Percentiles rank a stretch among this genome's conserved stretches.
Conservation (phyloP, 2,329 filamentous ascomycete species). For the Colletotrichum sp. region DNA sequence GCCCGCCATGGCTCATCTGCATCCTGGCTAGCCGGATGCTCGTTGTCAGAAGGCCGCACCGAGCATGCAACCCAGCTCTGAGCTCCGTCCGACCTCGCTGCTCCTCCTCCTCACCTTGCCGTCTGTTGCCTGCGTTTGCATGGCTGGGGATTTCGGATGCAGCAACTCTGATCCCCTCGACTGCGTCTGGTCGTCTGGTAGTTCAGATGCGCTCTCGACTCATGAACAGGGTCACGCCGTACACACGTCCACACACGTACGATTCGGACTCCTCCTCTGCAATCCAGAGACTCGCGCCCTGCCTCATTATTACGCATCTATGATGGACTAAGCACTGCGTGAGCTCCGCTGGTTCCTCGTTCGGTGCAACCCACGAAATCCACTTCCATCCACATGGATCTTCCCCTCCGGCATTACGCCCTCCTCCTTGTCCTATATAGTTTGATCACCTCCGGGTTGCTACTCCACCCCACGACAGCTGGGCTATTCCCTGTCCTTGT, state of each 20-base stretch:
- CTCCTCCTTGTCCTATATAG: slow-evolving; percentile 19
- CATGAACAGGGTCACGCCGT: not conserved
- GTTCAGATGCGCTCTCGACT: not conserved
- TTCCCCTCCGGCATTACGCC: slow-evolving; percentile 12
- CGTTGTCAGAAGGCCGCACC: not conserved
- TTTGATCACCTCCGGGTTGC: slow-evolving; percentile 16
- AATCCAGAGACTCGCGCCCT: not conserved
- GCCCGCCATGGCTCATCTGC: slow-evolving; percentile 1
- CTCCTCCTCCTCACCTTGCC: not conserved
- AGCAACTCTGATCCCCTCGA: not conserved
- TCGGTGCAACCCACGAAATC: slow-evolving; percentile 4
- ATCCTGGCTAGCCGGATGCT: not conserved
- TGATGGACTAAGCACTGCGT: not conserved
- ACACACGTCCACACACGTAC: not conserved
- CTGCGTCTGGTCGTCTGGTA: not conserved
- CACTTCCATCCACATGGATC: not conserved
- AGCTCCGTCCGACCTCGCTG: slow-evolving; percentile 1
- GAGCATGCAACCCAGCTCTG: not conserved
- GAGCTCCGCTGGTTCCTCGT: not conserved
- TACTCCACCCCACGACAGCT: slow-evolving; percentile 7
- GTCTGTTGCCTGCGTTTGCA: not conserved
- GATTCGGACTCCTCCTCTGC: not conserved
- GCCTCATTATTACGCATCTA: not conserved
- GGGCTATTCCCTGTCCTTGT: slow-evolving; percentile 13
- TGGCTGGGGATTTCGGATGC: not conserved